phyloP scores from a whole-genome alignment of 192 early-diverging fungal genomes.

The Jimgerdemannia lactiflua region DNA sequence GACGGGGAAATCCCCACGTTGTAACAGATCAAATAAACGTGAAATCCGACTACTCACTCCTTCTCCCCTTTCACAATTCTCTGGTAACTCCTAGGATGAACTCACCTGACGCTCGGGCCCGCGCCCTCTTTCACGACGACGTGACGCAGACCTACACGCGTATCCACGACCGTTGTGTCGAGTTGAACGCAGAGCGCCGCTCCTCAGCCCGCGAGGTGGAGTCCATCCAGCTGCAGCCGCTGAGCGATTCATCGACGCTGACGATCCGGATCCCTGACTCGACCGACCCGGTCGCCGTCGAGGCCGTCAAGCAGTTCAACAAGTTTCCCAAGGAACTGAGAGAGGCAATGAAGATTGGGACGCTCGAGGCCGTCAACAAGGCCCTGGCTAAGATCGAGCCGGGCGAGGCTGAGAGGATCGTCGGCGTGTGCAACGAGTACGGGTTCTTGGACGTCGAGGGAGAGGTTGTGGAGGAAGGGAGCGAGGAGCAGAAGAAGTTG shows the following conservation, averaged over 20 bases:
- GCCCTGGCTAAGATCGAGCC: slow-evolving; percentile 66
- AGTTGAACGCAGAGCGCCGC: slow-evolving; percentile 49
- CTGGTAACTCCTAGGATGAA: slow-evolving; percentile 21
- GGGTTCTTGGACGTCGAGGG: slow-evolving; percentile 48
- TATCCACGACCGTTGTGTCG: slow-evolving; percentile 73
- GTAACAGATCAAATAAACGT: too few species aligned
- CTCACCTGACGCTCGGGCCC: slow-evolving; percentile 52
- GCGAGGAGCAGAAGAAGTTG: background rate
- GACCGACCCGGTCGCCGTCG: slow-evolving; percentile 39
- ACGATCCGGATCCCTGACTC: slow-evolving; percentile 42
- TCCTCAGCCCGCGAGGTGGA: slow-evolving; percentile 45
- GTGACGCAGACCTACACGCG: slow-evolving; percentile 81
- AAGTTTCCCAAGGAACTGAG: slow-evolving; percentile 70
- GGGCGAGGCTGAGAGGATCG: slow-evolving; percentile 74
- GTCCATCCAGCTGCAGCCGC: slow-evolving; percentile 71
- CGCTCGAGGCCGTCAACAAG: slow-evolving; percentile 83
- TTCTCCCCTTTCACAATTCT: slow-evolving; percentile 8
- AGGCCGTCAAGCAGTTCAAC: slow-evolving; percentile 64
- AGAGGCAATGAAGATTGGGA: slow-evolving; percentile 70
- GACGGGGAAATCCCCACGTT: too few species aligned
- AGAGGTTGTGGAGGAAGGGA: background rate
- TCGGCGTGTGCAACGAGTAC: slow-evolving; percentile 69
- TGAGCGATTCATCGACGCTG: slow-evolving; percentile 68
- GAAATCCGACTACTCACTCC: background rate
- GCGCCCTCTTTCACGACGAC: slow-evolving; percentile 82